These are phyloP conservation scores for Trichopus zeylanicus DNA, from an alignment of 116 monocot species.

Conservation along the genomic window DNA sequence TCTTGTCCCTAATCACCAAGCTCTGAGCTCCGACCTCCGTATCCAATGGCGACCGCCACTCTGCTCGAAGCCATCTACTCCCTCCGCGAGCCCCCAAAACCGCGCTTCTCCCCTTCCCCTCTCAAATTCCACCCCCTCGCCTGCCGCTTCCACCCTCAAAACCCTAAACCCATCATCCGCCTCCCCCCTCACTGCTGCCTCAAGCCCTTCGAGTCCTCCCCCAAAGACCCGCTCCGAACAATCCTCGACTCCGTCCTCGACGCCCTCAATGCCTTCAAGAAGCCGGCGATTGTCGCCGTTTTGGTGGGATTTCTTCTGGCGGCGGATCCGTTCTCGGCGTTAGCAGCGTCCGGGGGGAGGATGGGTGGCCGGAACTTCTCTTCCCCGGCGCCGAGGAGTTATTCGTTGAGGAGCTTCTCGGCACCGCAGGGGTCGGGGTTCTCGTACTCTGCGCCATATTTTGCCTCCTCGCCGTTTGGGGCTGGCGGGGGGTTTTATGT, in stretches of 20 bases:
- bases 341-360: slow-evolving; percentile 77
- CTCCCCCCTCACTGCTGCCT: neutral
- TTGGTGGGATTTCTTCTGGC: slow-evolving; percentile 45
- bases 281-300: slow-evolving; percentile 31
- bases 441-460: slow-evolving; percentile 45
- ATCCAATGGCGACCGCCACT: too few species aligned
- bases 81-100: too few species aligned
- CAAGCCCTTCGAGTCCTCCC: neutral
- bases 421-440: slow-evolving; percentile 19
- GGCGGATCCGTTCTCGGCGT: slow-evolving; percentile 30
- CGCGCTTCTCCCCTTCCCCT: neutral
- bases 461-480: slow-evolving; percentile 48
- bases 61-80: too few species aligned
- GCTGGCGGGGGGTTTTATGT: slow-evolving; percentile 36
- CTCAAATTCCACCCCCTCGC: neutral
- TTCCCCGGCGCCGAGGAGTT: slow-evolving; percentile 7
- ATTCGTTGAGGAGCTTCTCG: slow-evolving; percentile 32
- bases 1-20: too few species aligned
- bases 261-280: slow-evolving; percentile 16
- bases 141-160: neutral
- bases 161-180: neutral
- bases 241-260: slow-evolving; percentile 9
- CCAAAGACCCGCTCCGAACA: neutral
- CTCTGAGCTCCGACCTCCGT: too few species aligned
- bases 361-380: slow-evolving; percentile 75